These are phyloP conservation scores for Themeda triandra DNA, from an alignment of 176 grass and related monocot genomes.

Conservation along the genomic window DNA sequence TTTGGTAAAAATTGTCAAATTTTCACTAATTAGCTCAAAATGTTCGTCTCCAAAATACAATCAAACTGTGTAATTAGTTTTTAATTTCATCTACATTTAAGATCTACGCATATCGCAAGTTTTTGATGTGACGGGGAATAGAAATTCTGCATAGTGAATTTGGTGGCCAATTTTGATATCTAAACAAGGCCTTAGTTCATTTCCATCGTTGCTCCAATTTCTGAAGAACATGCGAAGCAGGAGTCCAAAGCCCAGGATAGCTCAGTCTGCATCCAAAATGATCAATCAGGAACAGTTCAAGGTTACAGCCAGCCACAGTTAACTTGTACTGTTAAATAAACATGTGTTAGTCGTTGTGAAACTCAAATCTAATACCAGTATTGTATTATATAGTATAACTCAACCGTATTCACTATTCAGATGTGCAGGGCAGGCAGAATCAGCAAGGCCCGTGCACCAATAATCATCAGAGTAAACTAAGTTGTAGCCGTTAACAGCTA, in stretches of 20 bases:
- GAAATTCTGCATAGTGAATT: too few relatives aligned
- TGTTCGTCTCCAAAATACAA: too few relatives aligned
- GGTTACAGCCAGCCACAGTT: background rate
- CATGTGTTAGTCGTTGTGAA: background rate
- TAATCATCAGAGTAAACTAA: constrained; percentile 8
- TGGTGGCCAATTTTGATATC: too few relatives aligned
- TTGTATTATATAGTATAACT: background rate
- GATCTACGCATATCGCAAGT: too few relatives aligned
- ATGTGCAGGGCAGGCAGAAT: background rate
- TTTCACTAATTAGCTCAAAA: too few relatives aligned
- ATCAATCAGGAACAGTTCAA: background rate
- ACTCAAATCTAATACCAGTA: background rate
- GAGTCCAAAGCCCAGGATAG: background rate
- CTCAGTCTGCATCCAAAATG: background rate
- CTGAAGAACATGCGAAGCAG: background rate
- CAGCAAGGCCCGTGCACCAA: background rate
- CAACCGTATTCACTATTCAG: background rate
- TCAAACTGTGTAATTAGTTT: too few relatives aligned
- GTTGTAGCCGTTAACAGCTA: background rate
- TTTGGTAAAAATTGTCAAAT: too few relatives aligned
- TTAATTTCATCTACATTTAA: too few relatives aligned
- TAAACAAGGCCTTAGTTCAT: too few relatives aligned
- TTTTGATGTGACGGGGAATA: too few relatives aligned
- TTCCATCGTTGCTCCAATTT: background rate
- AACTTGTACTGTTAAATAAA: background rate